phyloP scores from a whole-genome alignment of 345 rosid genomes.

The Lagerstroemia speciosa region DNA sequence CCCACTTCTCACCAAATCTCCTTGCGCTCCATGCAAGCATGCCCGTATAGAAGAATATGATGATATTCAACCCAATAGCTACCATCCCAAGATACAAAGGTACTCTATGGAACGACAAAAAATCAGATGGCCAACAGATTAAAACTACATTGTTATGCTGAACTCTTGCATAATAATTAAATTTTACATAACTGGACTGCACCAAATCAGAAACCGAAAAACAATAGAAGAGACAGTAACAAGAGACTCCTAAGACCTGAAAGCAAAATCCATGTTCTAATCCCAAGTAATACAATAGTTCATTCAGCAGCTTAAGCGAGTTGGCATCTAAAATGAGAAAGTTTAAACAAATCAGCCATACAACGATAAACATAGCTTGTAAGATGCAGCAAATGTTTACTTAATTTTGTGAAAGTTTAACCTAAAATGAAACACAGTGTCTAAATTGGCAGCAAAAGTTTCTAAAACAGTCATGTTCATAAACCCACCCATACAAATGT shows the following conservation, averaged over 20 bases:
- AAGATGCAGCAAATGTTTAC: neutral
- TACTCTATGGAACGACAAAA: constrained; percentile 43
- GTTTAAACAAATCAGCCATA: too few species aligned
- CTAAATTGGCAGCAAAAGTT: neutral
- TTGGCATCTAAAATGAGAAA: neutral
- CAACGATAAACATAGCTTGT: neutral
- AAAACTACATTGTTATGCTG: neutral
- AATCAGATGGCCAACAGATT: constrained; percentile 7
- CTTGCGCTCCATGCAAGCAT: constrained; percentile 68
- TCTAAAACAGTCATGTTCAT: neutral
- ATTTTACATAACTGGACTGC: neutral
- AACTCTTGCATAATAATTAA: neutral
- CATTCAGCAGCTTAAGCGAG: neutral
- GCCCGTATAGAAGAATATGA: constrained; percentile 68
- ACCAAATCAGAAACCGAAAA: neutral
- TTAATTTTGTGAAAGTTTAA: neutral
- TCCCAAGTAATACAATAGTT: neutral
- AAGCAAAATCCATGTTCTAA: neutral
- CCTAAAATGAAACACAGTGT: neutral
- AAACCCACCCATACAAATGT: neutral
- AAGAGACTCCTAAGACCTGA: neutral
- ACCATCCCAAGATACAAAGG: constrained; percentile 73
- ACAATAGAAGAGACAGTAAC: neutral
- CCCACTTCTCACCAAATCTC: constrained; percentile 92
- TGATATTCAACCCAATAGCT: constrained; percentile 50